Percentiles rank a stretch among this genome's conserved stretches.
phyloP scores from a whole-genome alignment of 2,329 filamentous ascomycete species.

The Zasmidium citrigriseum region DNA sequence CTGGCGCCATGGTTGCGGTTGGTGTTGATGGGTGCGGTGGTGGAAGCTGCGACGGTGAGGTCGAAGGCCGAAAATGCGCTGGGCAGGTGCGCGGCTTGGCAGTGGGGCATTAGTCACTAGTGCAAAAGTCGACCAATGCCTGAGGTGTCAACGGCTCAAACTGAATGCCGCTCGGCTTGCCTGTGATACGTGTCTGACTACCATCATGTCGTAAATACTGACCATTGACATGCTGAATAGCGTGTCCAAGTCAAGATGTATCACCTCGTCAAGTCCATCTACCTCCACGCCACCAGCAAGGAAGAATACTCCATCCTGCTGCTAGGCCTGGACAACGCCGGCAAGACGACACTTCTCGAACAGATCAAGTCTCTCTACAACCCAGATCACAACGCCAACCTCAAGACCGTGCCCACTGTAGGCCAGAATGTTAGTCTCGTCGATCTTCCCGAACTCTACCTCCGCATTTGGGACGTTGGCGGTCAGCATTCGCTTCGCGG shows the following conservation, averaged over 20 bases:
- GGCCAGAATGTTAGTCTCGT: conserved; percentile 96
- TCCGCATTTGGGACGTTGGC: conserved; percentile 98
- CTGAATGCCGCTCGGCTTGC: not conserved
- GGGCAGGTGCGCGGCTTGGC: not conserved
- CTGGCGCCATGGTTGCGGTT: conserved; percentile 27
- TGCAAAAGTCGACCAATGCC: too few species aligned
- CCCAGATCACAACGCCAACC: conserved; percentile 62
- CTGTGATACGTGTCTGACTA: not conserved
- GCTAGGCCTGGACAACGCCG: conserved; percentile 95
- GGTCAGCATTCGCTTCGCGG: conserved; percentile 86
- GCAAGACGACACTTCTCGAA: conserved; percentile 96
- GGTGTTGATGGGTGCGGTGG: conserved; percentile 13
- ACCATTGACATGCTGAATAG: conserved; percentile 2
- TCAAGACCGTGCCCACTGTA: conserved; percentile 92
- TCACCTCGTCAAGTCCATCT: conserved; percentile 91
- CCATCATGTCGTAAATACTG: not conserved
- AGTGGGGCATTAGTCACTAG: not conserved
- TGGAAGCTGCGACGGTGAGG: conserved; percentile 4
- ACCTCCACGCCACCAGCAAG: conserved; percentile 94
- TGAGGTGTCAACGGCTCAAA: not conserved
- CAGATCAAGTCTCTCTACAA: conserved; percentile 90
- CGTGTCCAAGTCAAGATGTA: conserved; percentile 64
- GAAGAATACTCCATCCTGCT: conserved; percentile 99
- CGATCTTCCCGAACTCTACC: conserved; percentile 87
- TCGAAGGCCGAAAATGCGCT: not conserved